Evolutionary conservation across 164 flowering plant species (phyloP), one percentile per base, ranked within the genome.

Genomic region (Magnolia changhungtana): DNA sequence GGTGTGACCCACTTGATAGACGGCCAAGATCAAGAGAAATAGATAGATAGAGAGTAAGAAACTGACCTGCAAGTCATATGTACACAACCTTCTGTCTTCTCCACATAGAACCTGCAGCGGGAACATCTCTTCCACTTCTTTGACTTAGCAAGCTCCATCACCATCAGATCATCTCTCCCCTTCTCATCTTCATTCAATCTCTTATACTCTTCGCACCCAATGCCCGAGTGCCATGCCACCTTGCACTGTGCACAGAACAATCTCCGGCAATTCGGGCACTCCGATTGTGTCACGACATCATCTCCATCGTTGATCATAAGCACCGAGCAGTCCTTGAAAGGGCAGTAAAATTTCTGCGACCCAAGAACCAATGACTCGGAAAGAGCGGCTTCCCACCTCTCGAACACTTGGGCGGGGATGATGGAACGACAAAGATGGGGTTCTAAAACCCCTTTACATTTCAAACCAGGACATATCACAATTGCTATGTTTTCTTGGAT

Each of bases 21-120:
- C 84, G 77, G 37, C 7, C 7, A 37, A 37, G 4, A 37, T 37
- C 45, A 37, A 37, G 45, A 37, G 45, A 37, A 37, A 37, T 37
- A 37, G 45, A 37, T 37, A 37, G 45, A 5, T 37, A 37, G 4
- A 37, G 0, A 37, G 45, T 37, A 4, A 37, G 45, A 37, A 37
- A 71, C 37, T 7, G 13, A 87, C 92, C 90, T 84, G 89, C 90
- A 89, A n/a, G 72, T 61, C 4, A 88, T 88, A 76, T 84, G 86
- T 6, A 49, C 3, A 67, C 90, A 88, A 0, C 90, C 90, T 0
- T 67, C 71, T 9, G 16, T 72, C 78, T 75, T 87, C 67, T 88
- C 90, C 27, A 90, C 93, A 75, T 71, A 82, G 65, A 78, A 78
- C 27, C 76, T 80, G 79, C 91, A 90, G 0, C 68, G 77, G 9